Conservation (phyloP, 179 eudicot species). For the Camellia oleifera region DNA sequence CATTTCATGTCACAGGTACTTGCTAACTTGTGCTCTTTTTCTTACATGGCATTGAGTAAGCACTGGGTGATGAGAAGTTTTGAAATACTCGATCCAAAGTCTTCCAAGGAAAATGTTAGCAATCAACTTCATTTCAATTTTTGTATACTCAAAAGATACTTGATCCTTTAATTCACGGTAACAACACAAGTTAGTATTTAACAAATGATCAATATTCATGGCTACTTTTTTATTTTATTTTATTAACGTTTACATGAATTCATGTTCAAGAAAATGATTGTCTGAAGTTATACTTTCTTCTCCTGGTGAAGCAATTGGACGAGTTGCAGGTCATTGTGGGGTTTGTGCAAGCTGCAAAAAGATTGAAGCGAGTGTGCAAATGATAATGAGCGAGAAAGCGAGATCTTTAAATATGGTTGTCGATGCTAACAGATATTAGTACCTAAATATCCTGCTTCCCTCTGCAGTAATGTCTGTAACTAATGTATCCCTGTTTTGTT, state of each 20-base stretch:
- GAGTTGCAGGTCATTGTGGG: slow-evolving; percentile 64
- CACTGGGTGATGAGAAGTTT: not conserved
- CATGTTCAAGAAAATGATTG: not conserved
- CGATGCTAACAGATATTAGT: slow-evolving; percentile 30
- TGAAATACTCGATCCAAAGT: not conserved
- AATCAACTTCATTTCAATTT: not conserved
- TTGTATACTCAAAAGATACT: not conserved
- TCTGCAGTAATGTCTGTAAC: slow-evolving; percentile 15
- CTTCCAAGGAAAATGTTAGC: too few species aligned
- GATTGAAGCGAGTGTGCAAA: slow-evolving; percentile 59
- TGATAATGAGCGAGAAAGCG: slow-evolving; percentile 19
- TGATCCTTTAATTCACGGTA: not conserved
- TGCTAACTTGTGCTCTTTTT: not conserved
- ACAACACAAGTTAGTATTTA: not conserved
- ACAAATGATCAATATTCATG: not conserved
- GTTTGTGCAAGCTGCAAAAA: slow-evolving; percentile 66
- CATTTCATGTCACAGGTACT: slow-evolving; percentile 73
- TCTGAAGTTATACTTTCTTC: not conserved
- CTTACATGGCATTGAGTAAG: not conserved
- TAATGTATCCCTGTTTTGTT: slow-evolving; percentile 10
- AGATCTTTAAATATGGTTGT: slow-evolving; percentile 15
- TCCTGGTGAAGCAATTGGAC: slow-evolving; percentile 53
- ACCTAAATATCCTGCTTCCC: slow-evolving; percentile 12
- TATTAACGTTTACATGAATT: not conserved
- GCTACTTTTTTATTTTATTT: too few species aligned